A percentile compares a stretch with the other conserved stretches of the same genome.
Evolutionary conservation across 352 stramenopile genomes (phyloP).

Genomic region (Pythium chondricola): DNA sequence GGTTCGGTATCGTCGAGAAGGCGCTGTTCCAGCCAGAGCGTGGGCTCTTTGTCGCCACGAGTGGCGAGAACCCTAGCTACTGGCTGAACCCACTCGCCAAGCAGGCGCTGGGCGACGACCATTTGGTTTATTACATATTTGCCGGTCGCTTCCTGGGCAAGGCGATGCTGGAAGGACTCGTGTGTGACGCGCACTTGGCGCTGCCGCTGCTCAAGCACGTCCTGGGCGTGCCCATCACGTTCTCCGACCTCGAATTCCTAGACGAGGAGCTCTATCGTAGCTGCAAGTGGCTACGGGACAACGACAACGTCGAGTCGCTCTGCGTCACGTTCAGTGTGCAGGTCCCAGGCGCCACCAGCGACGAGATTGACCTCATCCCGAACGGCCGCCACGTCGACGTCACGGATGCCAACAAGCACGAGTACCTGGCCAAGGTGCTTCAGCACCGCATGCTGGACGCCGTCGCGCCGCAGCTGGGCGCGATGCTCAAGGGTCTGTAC

Average conservation of each 20-base stretch:
- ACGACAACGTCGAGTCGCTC: conserved; percentile 45
- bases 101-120: conserved; percentile 8
- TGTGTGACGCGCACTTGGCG: conserved; percentile 54
- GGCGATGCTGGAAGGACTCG: conserved; percentile 55
- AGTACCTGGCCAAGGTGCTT: conserved; percentile 80
- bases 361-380: conserved; percentile 88
- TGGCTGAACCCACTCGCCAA: conserved; percentile 58
- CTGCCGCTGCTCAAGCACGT: conserved; percentile 69
- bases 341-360: conserved; percentile 29
- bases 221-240: conserved; percentile 66
- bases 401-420: conserved; percentile 94
- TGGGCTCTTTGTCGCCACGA: conserved; percentile 49
- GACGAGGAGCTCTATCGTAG: conserved; percentile 65
- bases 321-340: conserved; percentile 72
- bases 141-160: conserved; percentile 58
- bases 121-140: conserved; percentile 56
- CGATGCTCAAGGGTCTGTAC: conserved; percentile 65
- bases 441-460: conserved; percentile 74
- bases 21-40: conserved; percentile 46
- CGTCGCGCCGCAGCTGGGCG: conserved; percentile 54
- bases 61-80: conserved; percentile 61
- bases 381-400: conserved; percentile 89
- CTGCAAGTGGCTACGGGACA: conserved; percentile 57
- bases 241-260: conserved; percentile 70
- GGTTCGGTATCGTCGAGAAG: conserved; percentile 56